Evolutionary conservation across 1,284 basidiomycete species (phyloP).

Genomic region (Naganishia liquefaciens): DNA sequence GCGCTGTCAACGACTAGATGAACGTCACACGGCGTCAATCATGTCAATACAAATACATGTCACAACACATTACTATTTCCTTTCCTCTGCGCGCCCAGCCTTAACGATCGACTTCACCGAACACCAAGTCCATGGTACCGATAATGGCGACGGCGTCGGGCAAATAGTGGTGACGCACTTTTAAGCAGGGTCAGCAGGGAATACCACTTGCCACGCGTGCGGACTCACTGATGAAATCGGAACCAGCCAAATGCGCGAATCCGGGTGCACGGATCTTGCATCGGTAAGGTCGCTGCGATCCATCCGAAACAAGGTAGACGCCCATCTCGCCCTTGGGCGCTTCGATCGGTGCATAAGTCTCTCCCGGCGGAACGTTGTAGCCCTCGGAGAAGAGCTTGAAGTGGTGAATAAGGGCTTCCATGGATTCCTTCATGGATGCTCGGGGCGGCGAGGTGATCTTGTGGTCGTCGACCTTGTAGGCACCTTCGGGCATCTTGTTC

Average conservation of each 20-base stretch:
- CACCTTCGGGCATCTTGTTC: constrained; percentile 96
- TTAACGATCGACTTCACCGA: constrained; percentile 65
- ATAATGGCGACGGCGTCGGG: constrained; percentile 91
- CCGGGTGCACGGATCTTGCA: constrained; percentile 93
- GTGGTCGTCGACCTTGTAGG: constrained; percentile 93
- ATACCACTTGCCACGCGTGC: constrained; percentile 43
- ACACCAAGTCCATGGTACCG: constrained; percentile 81
- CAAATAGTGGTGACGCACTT: constrained; percentile 69
- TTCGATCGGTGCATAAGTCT: constrained; percentile 97
- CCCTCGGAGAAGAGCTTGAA: constrained; percentile 99
- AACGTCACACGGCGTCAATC: too few relatives aligned
- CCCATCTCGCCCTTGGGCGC: constrained; percentile 99
- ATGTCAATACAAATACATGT: constrained; percentile 20
- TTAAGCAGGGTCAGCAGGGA: constrained; percentile 28
- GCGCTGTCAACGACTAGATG: too few relatives aligned
- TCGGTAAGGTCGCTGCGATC: constrained; percentile 60
- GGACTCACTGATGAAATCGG: constrained; percentile 81
- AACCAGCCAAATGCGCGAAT: constrained; percentile 86
- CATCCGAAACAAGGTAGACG: constrained; percentile 82
- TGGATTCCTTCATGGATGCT: constrained; percentile 98
- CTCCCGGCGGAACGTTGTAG: constrained; percentile 93
- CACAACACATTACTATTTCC: constrained; percentile 11
- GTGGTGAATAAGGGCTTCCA: constrained; percentile 97
- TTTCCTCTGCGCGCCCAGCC: neutral
- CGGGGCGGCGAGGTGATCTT: constrained; percentile 97